Base-by-base conservation (phyloP, 2,329 filamentous ascomycete species). In the Xylariales sp. region DNA sequence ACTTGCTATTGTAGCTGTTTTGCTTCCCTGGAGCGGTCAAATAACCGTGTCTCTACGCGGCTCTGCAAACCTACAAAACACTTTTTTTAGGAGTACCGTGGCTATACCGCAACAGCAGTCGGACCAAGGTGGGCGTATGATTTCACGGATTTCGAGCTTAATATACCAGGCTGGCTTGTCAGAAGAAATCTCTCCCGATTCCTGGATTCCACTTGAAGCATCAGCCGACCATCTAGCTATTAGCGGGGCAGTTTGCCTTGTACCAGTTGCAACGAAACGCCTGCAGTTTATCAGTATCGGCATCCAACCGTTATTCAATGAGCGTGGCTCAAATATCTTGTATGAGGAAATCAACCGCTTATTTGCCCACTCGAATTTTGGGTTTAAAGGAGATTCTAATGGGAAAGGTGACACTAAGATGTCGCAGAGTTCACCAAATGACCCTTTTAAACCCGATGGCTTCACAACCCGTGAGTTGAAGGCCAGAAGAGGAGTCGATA, bases 241-340 rank as follows among this genome's bases (percentile, higher is more conserved):
- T 18, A 71, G 69, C 42, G 89, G 88, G 2, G 79, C 79, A 24
- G 80, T 96, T 13, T 94, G 81, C 4, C 66, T 83, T 2, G 60
- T 69, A 1, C 87, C 90, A 0, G 76, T 76, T 14, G 83, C 88
- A 1, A 85, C 76, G 1, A 88, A 81, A 46, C 75, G 76, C 15
- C 65, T 78, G 2, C 91, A 97, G 50, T 95, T 95, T 55, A 75
- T 97, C 16, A 87, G 85, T 5, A 61, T 95, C 18, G 89, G 87
- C 0, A 74, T 89, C 6, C 65, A 72, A 7, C 87, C 89, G 0
- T 49, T 94, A 2, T 55, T 66, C 2, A 64, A 75, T 17, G 66
- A 72, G 4, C 62, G 66, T 33, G 74, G 73, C 1, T 70, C 76
- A 4, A 85, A 83, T 41, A 60, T 85, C 6, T 59, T 97, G 0